Evolutionary conservation across 345 rosid genomes (phyloP).

Genomic region (Syzygium jambos): DNA sequence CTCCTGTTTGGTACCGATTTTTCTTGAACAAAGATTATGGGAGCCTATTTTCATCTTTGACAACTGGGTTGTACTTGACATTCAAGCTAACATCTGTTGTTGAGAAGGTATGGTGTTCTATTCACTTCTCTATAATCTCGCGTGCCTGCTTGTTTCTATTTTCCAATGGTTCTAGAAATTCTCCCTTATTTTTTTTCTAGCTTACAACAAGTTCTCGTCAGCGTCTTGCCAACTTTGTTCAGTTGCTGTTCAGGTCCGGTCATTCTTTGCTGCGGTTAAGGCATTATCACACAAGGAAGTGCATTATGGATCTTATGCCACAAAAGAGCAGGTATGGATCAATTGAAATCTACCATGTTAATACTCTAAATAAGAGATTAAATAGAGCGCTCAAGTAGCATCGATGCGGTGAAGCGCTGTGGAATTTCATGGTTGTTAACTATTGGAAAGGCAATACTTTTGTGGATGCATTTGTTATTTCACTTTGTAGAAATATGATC

Average conservation of each 20-base stretch:
- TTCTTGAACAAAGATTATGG: conserved; percentile 83
- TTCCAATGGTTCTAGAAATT: neutral
- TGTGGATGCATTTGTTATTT: neutral
- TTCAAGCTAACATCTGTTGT: conserved; percentile 78
- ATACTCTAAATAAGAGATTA: neutral
- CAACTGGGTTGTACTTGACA: conserved; percentile 75
- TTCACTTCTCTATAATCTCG: neutral
- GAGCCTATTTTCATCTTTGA: conserved; percentile 75
- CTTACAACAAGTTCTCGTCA: neutral
- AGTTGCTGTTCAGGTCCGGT: conserved; percentile 28
- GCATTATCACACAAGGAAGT: conserved; percentile 45
- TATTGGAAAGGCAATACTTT: neutral
- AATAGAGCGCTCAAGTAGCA: neutral
- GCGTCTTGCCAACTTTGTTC: neutral
- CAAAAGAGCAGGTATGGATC: conserved; percentile 41
- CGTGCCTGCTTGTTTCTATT: neutral
- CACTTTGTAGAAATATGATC: neutral
- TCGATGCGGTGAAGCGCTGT: neutral
- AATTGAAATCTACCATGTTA: neutral
- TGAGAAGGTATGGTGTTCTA: conserved; percentile 45
- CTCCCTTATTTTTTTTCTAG: neutral
- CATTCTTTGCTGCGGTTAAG: conserved; percentile 36
- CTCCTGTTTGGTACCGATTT: conserved; percentile 90
- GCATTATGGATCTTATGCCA: conserved; percentile 52
- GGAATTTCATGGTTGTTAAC: neutral